A percentile compares a stretch with the other conserved stretches of the same genome.
Conservation (phyloP, 331 rosid species). For the Acacia concinna region DNA sequence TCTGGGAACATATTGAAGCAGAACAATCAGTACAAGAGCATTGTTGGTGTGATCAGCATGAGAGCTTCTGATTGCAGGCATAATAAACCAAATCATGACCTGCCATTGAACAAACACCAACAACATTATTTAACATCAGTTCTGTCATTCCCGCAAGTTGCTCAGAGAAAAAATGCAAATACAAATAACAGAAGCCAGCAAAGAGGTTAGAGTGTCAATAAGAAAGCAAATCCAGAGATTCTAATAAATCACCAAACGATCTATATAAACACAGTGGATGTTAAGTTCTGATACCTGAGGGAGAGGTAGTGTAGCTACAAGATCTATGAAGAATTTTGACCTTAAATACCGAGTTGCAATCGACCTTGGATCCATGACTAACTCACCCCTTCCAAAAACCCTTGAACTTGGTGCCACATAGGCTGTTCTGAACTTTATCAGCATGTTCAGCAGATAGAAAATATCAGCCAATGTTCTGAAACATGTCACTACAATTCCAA, state of each 20-base stretch:
- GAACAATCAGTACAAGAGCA: slow-evolving; percentile 75
- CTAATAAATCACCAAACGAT: too few species aligned
- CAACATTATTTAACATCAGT: slow-evolving; percentile 24
- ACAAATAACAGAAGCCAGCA: not conserved
- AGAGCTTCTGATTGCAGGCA: slow-evolving; percentile 79
- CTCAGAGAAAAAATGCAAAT: not conserved
- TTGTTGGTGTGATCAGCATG: slow-evolving; percentile 75
- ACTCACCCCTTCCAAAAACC: slow-evolving; percentile 89
- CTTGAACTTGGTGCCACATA: slow-evolving; percentile 80
- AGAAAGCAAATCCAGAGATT: not conserved
- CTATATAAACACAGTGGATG: too few species aligned
- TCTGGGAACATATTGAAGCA: slow-evolving; percentile 84
- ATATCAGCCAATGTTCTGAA: slow-evolving; percentile 80
- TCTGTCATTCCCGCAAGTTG: not conserved
- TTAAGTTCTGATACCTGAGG: slow-evolving; percentile 74
- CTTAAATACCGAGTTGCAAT: slow-evolving; percentile 67
- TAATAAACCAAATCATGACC: slow-evolving; percentile 86
- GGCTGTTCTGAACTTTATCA: slow-evolving; percentile 79
- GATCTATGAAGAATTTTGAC: slow-evolving; percentile 75
- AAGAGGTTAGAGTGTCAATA: not conserved
- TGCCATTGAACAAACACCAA: slow-evolving; percentile 42
- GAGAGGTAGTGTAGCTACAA: slow-evolving; percentile 81
- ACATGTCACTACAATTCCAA: slow-evolving; percentile 70
- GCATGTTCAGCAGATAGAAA: slow-evolving; percentile 67
- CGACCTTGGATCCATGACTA: slow-evolving; percentile 67